A percentile compares a stretch with the other conserved stretches of the same genome.
phyloP scores from a whole-genome alignment of 139 green algal species.

The Medakamo hakoo region DNA sequence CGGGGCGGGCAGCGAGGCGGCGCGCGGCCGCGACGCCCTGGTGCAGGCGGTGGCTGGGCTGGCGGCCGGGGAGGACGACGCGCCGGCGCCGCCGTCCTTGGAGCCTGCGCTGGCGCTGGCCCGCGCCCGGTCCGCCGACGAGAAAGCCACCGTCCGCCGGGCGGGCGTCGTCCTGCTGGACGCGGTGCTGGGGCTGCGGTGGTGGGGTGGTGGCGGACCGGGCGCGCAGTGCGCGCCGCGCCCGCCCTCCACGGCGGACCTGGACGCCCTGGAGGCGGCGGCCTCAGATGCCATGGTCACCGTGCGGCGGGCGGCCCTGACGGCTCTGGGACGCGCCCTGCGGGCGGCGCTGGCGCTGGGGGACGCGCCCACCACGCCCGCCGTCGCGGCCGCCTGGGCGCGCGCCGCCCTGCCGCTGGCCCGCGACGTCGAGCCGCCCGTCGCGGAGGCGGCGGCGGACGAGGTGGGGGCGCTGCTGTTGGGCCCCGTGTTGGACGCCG shows the following conservation, averaged over 20 bases:
- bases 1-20: neutral
- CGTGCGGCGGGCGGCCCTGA: constrained; percentile 38
- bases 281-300: constrained; percentile 46
- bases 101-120: constrained; percentile 30
- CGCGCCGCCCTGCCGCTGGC: neutral
- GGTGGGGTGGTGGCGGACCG: constrained; percentile 1
- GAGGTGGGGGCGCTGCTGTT: constrained; percentile 25
- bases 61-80: constrained; percentile 14
- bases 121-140: constrained; percentile 32
- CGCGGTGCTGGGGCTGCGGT: constrained; percentile 29
- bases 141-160: constrained; percentile 35
- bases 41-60: constrained; percentile 2
- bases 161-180: constrained; percentile 48
- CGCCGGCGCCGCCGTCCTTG: too few relatives aligned
- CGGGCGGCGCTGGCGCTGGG: too few relatives aligned
- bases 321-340: constrained; percentile 17
- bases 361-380: too few relatives aligned
- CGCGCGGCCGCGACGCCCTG: constrained; percentile 9
- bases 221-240: constrained; percentile 2
- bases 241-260: constrained; percentile 17
- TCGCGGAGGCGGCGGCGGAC: constrained; percentile 33
- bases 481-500: constrained; percentile 12
- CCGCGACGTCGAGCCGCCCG: constrained; percentile 6
- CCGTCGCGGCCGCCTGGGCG: neutral
- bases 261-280: constrained; percentile 36